Base-by-base conservation (phyloP, 495 filamentous ascomycete species). In the Podospora tetraspora region DNA sequence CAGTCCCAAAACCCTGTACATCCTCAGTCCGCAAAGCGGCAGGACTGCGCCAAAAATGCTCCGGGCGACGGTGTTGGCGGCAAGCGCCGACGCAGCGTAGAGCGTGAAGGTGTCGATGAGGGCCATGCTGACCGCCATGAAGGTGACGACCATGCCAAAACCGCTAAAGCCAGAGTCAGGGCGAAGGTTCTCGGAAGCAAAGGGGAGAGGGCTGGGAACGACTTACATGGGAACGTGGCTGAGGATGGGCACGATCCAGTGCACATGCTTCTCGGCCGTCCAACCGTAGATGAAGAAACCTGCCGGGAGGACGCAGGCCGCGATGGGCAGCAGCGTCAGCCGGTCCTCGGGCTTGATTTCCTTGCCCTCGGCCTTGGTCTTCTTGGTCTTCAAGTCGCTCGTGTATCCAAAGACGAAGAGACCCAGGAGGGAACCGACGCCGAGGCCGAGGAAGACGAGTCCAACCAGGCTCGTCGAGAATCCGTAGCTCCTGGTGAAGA, bases 21-120 rank as follows among this genome's bases (percentile, higher is more conserved):
- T 84, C 0, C 52, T 65, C 32, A 82, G 71, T 8, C 86, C 86
- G 10, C 81, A 84, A 7, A 90, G 77, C 1, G 87, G 87, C n/a
- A 90, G 70, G 24, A 89, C 78, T 1, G 84, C 84, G 19, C 86
- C 87, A 11, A 84, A 80, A 22, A 88, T 68, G 25, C 80, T 86
- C 25, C 87, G 77, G 1, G 82, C 78, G 1, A 87, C 79, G 0
- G 85, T 84, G 58, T 84, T 80, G 13, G 84, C 84, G 0, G 85
- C 86, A 3, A 87, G 71, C 0, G 83, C 86, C 0, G 81, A 86
- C 6, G 89, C 89, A 0, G 90, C 88, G 73, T 89, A 90, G 64
- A 84, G 71, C 1, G 79, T 79, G 70, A 87, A 88, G 12, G 83
- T 79, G 72, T 90, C 88, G 27, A 90, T 83, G 13, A 88, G 74